Evolutionary conservation across 1,284 basidiomycete genomes (phyloP), one percentile per base, ranked within the genome.

Genomic region (Puccinia polysora): DNA sequence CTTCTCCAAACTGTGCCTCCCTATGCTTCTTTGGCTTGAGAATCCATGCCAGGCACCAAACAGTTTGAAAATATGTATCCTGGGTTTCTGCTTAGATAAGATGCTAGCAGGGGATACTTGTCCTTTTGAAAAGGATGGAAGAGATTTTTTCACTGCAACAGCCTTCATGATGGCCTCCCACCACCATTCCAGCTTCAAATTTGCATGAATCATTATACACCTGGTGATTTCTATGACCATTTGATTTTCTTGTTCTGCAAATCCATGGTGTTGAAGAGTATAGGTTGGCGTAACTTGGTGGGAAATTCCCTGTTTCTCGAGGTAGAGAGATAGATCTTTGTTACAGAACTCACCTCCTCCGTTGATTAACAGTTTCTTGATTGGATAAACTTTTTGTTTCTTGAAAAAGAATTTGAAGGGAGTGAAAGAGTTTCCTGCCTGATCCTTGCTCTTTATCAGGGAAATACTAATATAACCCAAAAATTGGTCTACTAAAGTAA

Each of bases 331-430:
- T n/a, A 36, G n/a, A n/a, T 15, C 30, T n/a, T 59, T 34, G 20
- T 59, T 59, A 38, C 32, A 59, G n/a, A 59, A 59, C n/a, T 59
- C 56, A 12, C 56, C 56, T 18, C 56, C 32, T 5, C 53, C 30
- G 30, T 56, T 8, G 53, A 5, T 8, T 6, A 56, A 5, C 20
- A 56, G 18, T 28, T 56, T 56, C 53, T 56, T 56, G 6, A 28
- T 10, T 10, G 5, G 5, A 6, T 18, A 18, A 49, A 18, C 4
- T n/a, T 18, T 49, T 49, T 49, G 5, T 49, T 49, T 49, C 47
- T 49, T 23, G 18, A 6, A 49, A 18, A n/a, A n/a, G n/a, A n/a
- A n/a, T n/a, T n/a, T n/a, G n/a, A n/a, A n/a, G n/a, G n/a, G n/a
- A n/a, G n/a, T n/a, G n/a, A n/a, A n/a, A n/a, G n/a, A n/a, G n/a